Percentiles rank a stretch among this genome's conserved stretches.
Evolutionary conservation across 164 flowering plant species (phyloP).

Genomic region (Warburgia ugandensis): DNA sequence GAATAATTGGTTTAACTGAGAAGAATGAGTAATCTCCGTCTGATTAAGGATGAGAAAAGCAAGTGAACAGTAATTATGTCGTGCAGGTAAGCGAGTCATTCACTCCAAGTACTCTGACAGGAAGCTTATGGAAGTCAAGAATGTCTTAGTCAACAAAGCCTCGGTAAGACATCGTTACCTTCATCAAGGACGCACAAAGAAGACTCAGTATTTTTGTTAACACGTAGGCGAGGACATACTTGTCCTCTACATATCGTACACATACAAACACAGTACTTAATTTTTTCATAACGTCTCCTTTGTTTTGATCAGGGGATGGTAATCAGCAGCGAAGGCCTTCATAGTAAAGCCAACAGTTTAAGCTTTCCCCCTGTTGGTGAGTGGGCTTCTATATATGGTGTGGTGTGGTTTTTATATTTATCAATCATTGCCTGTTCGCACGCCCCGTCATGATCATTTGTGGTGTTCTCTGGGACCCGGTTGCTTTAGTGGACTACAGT

Average conservation of each 20-base stretch:
- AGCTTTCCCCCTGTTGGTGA: conserved; percentile 22
- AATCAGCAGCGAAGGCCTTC: conserved; percentile 22
- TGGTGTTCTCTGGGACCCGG: too few relatives aligned
- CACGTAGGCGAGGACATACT: background rate
- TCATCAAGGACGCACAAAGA: background rate
- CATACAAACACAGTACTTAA: too few relatives aligned
- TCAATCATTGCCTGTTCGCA: too few relatives aligned
- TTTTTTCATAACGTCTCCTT: background rate
- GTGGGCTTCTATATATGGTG: background rate
- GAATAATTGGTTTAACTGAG: background rate
- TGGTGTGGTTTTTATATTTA: too few relatives aligned
- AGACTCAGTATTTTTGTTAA: background rate
- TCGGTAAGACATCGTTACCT: conserved; percentile 24
- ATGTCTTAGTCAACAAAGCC: conserved; percentile 31
- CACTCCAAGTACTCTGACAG: conserved; percentile 47
- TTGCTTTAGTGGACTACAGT: too few relatives aligned
- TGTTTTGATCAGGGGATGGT: conserved; percentile 34
- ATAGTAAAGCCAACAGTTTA: conserved; percentile 17
- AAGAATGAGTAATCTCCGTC: background rate
- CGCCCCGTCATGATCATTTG: too few relatives aligned
- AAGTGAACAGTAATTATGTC: background rate
- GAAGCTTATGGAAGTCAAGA: conserved; percentile 62
- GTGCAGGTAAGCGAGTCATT: conserved; percentile 75
- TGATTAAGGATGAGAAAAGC: background rate
- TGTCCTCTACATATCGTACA: background rate